phyloP scores from a whole-genome alignment of 1,284 basidiomycete genomes.

The Gomphus bonarii region DNA sequence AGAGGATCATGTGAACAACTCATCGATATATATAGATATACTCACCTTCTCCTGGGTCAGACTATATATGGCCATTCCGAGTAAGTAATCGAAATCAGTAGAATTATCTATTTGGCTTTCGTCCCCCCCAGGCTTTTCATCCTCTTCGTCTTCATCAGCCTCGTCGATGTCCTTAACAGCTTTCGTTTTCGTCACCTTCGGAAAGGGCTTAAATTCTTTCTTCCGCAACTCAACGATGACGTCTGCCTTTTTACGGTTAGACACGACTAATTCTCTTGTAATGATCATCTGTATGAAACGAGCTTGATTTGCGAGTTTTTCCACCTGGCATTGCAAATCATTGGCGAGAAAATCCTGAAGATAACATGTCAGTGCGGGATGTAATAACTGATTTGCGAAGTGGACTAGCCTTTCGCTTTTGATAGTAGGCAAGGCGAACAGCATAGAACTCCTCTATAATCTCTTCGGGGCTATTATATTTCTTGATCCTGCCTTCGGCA shows the following conservation, averaged over 20 bases:
- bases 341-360: constrained; percentile 75
- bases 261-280: constrained; percentile 77
- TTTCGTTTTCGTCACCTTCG: constrained; percentile 64
- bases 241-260: constrained; percentile 85
- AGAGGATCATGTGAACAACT: neutral
- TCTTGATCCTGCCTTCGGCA: constrained; percentile 92
- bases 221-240: constrained; percentile 81
- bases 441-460: constrained; percentile 94
- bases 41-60: constrained; percentile 88
- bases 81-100: constrained; percentile 87
- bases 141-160: constrained; percentile 50
- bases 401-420: constrained; percentile 77
- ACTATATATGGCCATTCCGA: constrained; percentile 94
- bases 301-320: constrained; percentile 89
- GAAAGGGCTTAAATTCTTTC: constrained; percentile 84
- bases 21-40: constrained; percentile 1
- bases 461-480: constrained; percentile 84
- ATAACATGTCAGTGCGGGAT: neutral
- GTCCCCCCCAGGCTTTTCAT: constrained; percentile 41
- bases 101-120: constrained; percentile 30
- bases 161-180: constrained; percentile 64
- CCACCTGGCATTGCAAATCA: constrained; percentile 76
- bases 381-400: neutral
- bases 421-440: constrained; percentile 82
- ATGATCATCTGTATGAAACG: constrained; percentile 98